phyloP scores from a whole-genome alignment of 331 rosid species.

The Quercus phellos region DNA sequence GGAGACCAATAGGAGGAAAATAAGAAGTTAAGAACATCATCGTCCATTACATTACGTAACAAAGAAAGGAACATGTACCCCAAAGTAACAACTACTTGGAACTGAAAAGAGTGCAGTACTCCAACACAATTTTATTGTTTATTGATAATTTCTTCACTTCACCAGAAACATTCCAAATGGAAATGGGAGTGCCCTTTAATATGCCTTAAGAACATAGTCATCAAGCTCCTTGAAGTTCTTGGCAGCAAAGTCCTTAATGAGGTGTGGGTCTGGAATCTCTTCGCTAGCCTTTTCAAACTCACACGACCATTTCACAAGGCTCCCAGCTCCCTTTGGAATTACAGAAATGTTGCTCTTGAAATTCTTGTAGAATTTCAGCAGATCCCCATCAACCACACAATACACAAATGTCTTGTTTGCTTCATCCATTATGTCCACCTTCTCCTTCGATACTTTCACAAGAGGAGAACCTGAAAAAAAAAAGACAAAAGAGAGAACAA shows the following conservation, averaged over 20 bases:
- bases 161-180: too few relatives aligned
- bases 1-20: too few relatives aligned
- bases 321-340: slow-evolving; percentile 47
- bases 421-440: slow-evolving; percentile 51
- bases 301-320: slow-evolving; percentile 56
- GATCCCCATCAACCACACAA: slow-evolving; percentile 65
- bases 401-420: slow-evolving; percentile 48
- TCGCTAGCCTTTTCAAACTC: slow-evolving; percentile 53
- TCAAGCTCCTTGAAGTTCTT: slow-evolving; percentile 77
- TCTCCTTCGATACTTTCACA: slow-evolving; percentile 58
- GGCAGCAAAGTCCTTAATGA: slow-evolving; percentile 63
- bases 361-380: slow-evolving; percentile 58
- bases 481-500: too few relatives aligned
- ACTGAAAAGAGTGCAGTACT: not conserved
- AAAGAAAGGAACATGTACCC: not conserved
- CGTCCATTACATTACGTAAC: not conserved
- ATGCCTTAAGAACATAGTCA: slow-evolving; percentile 37
- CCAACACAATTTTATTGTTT: slow-evolving; percentile 9
- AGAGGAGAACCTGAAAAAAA: slow-evolving; percentile 45
- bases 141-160: not conserved
- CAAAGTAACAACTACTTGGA: too few relatives aligned
- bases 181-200: not conserved
- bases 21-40: too few relatives aligned
- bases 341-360: slow-evolving; percentile 51
- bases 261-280: slow-evolving; percentile 58